Base-by-base conservation (phyloP, 768 basidiomycete genomes). In the Cystobasidium ongulense region DNA sequence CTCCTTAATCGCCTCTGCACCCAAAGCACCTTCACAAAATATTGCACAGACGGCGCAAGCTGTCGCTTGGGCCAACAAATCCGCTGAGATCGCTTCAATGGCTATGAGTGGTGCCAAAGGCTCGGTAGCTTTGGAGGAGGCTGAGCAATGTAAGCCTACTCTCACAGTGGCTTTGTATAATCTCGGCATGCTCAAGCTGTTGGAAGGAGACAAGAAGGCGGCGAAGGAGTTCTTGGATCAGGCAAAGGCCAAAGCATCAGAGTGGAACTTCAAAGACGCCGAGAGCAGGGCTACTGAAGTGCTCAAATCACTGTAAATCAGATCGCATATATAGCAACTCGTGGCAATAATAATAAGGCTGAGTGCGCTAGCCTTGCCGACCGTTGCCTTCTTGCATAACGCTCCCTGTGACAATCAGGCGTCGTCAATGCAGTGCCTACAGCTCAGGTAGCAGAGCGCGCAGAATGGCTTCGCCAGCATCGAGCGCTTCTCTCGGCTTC, bases 161-260 rank as follows among this genome's bases (percentile, higher is more conserved):
- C 33, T 73, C n/a, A 74, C 72, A 2, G 77, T 75, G 1, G 72
- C 73, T 4, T 43, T 68, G 11, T 75, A 77, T 61, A 77, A 77
- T 52, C 62, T 76, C 11, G 77, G 77, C 23, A 75, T 77, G 74
- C 74, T 77, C 0, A 72, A 39, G 23, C 68, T 71, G 2, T 25
- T 71, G 21, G 68, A 71, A 21, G 54, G 54, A 31, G 35, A 71
- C 35, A 71, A 71, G 53, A 36, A 61, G 53, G 68, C 33, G 10
- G 68, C 68, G n/a, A 61, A 36, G 29, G 35, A 21, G 11, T 71
- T 57, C 21, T 43, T 71, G 29, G 54, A 71, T 29, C 10, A 61
- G 36, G 68, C 68, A 31, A 71, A 71, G 53, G 29, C 8, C 18
- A 71, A 59, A n/a, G 68, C 53, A 2, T 1, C 36, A 29, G 53